Base-by-base conservation (phyloP, 805 yeast species). In the Groenewaldozyma salmanticensis region DNA sequence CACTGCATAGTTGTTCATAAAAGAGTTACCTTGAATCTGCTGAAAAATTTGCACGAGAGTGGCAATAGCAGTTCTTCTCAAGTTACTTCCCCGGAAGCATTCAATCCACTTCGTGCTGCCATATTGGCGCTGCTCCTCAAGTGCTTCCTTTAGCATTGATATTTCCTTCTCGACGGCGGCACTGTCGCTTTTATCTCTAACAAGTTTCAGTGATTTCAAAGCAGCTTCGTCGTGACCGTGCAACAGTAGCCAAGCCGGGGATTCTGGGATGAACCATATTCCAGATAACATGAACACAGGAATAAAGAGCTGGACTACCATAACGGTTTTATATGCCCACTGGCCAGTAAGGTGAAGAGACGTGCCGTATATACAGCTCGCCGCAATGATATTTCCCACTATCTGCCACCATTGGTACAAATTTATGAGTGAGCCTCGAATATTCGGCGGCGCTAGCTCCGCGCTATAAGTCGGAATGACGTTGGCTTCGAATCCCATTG, bases 401-500 rank as follows among this genome's bases (percentile, higher is more conserved):
- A 61, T 60, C 42, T 61, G 53, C 15, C 59, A 51, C 40, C 45
- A 45, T 38, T 53, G 59, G 37, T 58, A 58, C n/a, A 54, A 31
- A 13, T 53, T 48, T 21, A 55, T 55, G 36, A 58, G 38, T 13
- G 52, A 45, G 31, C 65, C 65, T 40, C 65, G 57, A 16, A 59
- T 43, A 21, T 52, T 49, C 6, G 62, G 56, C 4, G 61, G 63
- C 13, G 62, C 60, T 6, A 71, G 60, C 48, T 73, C 79, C 22
- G 75, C 67, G 20, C 72, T 61, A 51, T 69, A 73, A 1, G 71
- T 63, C 0, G 79, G 88, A 1, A 73, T 72, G 40, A 73, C 59
- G 53, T 67, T 66, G 1, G 76, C 65, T 31, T 72, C 64, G 19
- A 71, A 69, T 3, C 80, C 80, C 40, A 72, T 70, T 21, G 77